phyloP scores from a whole-genome alignment of 768 basidiomycete genomes.

The Lactarius pseudohatsudake region DNA sequence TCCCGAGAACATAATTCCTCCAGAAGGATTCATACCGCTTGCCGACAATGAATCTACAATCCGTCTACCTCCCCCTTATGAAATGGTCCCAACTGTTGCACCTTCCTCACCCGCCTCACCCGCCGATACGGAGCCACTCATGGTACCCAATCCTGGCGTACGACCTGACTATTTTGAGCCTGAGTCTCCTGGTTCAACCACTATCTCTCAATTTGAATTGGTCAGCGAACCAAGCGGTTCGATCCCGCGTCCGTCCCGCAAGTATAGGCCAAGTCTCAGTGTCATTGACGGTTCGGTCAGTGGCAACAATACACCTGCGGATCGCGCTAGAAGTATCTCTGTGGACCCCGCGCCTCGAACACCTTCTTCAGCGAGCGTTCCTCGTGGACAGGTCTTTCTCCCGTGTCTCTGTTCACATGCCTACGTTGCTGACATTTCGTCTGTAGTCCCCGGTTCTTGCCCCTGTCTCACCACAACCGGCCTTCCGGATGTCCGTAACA shows the following conservation, averaged over 20 bases:
- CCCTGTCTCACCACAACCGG: constrained; percentile 8
- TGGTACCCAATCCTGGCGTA: constrained; percentile 25
- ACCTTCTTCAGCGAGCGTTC: constrained; percentile 11
- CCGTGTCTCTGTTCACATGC: not conserved
- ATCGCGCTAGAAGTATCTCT: constrained; percentile 22
- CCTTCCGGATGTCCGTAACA: constrained; percentile 1
- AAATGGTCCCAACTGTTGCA: constrained; percentile 18
- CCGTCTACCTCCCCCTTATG: constrained; percentile 29
- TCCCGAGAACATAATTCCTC: constrained; percentile 24
- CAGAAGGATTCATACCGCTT: constrained; percentile 27
- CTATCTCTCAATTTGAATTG: constrained; percentile 30
- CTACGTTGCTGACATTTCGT: constrained; percentile 5
- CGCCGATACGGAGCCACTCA: constrained; percentile 20
- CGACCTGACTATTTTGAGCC: constrained; percentile 20
- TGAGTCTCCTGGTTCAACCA: constrained; percentile 28
- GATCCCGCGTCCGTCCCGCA: constrained; percentile 22
- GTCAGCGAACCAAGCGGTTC: constrained; percentile 27
- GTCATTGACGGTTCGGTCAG: constrained; percentile 27
- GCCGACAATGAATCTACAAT: constrained; percentile 24
- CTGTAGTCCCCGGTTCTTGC: not conserved
- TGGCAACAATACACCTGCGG: constrained; percentile 25
- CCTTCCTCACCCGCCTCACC: constrained; percentile 7
- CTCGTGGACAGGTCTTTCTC: constrained; percentile 13
- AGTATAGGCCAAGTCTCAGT: constrained; percentile 21
- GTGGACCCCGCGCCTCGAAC: constrained; percentile 20